These are phyloP conservation scores for Botryotinia globosa DNA, from an alignment of 2,329 filamentous ascomycete species.

Conservation along the genomic window DNA sequence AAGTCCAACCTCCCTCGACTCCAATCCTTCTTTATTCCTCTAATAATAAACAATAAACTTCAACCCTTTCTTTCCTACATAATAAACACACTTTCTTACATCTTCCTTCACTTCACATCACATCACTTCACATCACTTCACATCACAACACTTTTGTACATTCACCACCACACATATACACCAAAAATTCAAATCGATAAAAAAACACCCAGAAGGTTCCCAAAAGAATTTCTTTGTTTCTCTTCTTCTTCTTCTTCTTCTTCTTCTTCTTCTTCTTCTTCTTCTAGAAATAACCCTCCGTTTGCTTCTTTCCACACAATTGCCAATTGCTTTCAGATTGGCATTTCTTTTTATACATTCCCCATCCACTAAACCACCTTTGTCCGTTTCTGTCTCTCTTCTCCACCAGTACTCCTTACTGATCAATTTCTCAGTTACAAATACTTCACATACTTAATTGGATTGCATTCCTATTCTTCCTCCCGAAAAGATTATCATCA, in stretches of 20 bases:
- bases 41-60: too few species aligned
- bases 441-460: background rate
- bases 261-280: background rate
- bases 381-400: conserved; percentile 25
- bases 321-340: conserved; percentile 22
- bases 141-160: background rate
- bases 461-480: background rate
- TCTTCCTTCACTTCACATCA: background rate
- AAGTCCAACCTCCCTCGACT: background rate
- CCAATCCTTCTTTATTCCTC: background rate
- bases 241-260: background rate
- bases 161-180: background rate
- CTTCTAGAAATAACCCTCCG: conserved; percentile 2
- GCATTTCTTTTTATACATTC: conserved; percentile 22
- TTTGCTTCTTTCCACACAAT: conserved; percentile 23
- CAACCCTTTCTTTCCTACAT: background rate
- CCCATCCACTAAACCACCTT: conserved; percentile 23
- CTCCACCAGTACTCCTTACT: background rate
- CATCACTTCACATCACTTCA: background rate
- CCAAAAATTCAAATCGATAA: background rate
- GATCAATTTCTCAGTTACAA: conserved; percentile 4
- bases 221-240: conserved; percentile 15
- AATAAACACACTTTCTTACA: background rate
- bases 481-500: conserved; percentile 20
- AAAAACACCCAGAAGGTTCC: background rate